These are phyloP conservation scores for Remersonia thermophila DNA, from an alignment of 2,329 filamentous ascomycete species.

Conservation along the genomic window DNA sequence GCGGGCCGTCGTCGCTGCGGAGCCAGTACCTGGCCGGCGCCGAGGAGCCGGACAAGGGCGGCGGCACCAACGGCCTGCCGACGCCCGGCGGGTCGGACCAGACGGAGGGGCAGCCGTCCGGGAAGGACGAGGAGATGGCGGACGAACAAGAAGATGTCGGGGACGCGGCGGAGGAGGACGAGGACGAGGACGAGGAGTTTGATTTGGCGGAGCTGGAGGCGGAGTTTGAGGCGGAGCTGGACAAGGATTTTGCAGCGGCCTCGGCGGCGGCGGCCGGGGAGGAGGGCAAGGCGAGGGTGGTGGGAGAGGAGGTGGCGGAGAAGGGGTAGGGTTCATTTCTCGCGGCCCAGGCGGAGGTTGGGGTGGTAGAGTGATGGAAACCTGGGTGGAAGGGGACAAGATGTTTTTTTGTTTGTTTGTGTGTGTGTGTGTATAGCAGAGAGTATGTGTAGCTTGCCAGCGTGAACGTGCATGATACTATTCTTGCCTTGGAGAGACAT, in stretches of 20 bases:
- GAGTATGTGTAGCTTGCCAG: too few relatives aligned
- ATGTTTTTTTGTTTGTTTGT: too few relatives aligned
- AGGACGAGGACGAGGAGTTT: conserved; percentile 3
- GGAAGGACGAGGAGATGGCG: conserved; percentile 16
- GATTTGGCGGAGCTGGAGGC: conserved; percentile 48
- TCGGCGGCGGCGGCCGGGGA: conserved; percentile 7
- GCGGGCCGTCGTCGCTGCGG: conserved; percentile 35
- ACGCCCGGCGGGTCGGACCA: conserved; percentile 32
- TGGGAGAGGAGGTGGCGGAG: conserved; percentile 2
- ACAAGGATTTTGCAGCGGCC: conserved; percentile 26
- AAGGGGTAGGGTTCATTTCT: conserved; percentile 8
- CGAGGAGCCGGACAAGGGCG: background rate
- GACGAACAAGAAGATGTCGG: conserved; percentile 7
- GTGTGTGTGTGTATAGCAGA: too few relatives aligned
- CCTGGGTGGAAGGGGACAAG: too few relatives aligned
- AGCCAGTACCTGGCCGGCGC: conserved; percentile 19
- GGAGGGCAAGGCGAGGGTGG: conserved; percentile 2
- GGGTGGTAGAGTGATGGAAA: background rate
- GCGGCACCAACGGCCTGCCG: conserved; percentile 23
- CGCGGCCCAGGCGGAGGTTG: too few relatives aligned
- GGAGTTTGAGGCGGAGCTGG: conserved; percentile 49
- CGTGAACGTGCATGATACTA: too few relatives aligned
- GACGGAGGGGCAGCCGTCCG: conserved; percentile 21
- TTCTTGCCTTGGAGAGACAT: too few relatives aligned
- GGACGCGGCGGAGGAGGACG: background rate